These are phyloP conservation scores for Oryza meyeriana DNA, from an alignment of 176 grass and related monocot genomes.

Conservation along the genomic window DNA sequence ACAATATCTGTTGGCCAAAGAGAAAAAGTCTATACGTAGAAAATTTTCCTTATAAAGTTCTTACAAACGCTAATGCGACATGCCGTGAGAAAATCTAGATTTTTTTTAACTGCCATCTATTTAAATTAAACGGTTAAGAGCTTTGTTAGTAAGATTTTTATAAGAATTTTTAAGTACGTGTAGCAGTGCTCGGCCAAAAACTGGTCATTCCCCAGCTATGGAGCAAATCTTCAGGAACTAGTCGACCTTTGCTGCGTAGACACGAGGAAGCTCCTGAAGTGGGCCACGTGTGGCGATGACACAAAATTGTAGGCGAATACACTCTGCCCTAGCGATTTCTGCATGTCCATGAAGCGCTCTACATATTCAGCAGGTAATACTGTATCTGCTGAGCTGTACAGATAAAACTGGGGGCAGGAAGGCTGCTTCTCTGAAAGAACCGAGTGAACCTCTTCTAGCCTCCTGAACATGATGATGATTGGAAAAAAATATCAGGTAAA, in stretches of 20 bases:
- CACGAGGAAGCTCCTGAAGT: conserved; percentile 76
- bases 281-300: conserved; percentile 86
- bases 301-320: conserved; percentile 75
- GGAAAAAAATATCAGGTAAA: no score
- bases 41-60: no score
- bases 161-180: no score
- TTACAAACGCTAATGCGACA: no score
- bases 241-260: conserved; percentile 78
- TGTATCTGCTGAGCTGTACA: conserved; percentile 83
- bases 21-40: no score
- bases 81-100: no score
- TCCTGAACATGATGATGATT: conserved; percentile 48
- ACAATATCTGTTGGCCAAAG: conserved; percentile 3
- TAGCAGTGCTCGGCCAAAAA: no score
- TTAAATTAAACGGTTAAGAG: no score
- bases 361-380: conserved; percentile 63
- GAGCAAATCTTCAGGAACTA: conserved; percentile 67
- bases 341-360: conserved; percentile 67
- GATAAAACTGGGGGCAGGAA: conserved; percentile 82
- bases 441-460: conserved; percentile 51
- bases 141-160: no score
- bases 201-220: conserved; percentile 34
- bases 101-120: no score
- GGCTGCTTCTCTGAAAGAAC: conserved; percentile 74
- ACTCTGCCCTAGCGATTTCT: conserved; percentile 56